Percentiles rank a stretch among this genome's conserved stretches.
Evolutionary conservation across 345 rosid species (phyloP).

Genomic region (Populus nigra): DNA sequence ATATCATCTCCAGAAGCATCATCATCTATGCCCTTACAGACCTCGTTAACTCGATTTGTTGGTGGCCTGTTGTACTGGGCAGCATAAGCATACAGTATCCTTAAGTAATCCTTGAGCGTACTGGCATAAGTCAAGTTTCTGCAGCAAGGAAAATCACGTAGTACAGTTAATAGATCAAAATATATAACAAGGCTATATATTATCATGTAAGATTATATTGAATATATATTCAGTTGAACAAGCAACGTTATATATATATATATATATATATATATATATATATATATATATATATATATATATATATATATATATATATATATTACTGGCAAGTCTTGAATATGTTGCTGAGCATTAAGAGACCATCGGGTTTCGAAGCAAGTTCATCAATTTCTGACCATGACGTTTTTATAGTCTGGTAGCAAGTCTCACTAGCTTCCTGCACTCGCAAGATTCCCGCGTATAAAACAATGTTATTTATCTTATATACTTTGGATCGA

Average conservation of each 20-base stretch:
- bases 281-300: not conserved
- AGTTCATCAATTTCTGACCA: conserved; percentile 54
- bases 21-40: conserved; percentile 41
- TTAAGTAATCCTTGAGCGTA: conserved; percentile 36
- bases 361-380: conserved; percentile 50
- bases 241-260: not conserved
- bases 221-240: not conserved
- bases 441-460: conserved; percentile 11
- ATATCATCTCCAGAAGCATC: not conserved
- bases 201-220: not conserved
- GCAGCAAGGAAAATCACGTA: not conserved
- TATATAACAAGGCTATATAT: not conserved
- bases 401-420: conserved; percentile 43
- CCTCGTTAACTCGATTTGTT: conserved; percentile 14
- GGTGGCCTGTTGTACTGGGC: conserved; percentile 51
- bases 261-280: not conserved
- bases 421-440: conserved; percentile 64
- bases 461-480: not conserved
- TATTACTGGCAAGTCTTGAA: conserved; percentile 65
- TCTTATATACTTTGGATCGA: not conserved
- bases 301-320: not conserved
- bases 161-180: too few species aligned
- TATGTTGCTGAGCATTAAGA: conserved; percentile 42
- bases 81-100: conserved; percentile 8
- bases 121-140: conserved; percentile 24